Conservation (phyloP, 225 moss, liverwort and hornwort species). For the Neckera pumila region DNA sequence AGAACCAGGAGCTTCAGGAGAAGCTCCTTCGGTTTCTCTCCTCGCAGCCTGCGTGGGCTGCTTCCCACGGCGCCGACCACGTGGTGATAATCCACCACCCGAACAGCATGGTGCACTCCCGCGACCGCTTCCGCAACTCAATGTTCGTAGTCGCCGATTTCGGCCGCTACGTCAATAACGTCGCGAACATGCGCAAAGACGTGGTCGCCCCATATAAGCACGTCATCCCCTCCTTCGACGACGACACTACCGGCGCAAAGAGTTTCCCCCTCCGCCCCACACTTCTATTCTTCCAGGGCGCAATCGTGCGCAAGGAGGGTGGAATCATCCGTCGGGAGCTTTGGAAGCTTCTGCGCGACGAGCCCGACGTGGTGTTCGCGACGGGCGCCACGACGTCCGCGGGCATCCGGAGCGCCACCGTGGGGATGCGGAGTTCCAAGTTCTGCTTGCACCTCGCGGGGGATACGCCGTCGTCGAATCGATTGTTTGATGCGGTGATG, state of each 20-base stretch:
- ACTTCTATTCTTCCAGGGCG: slow-evolving; percentile 31
- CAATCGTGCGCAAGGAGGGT: slow-evolving; percentile 29
- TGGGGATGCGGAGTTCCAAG: slow-evolving; percentile 30
- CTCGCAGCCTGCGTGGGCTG: slow-evolving; percentile 37
- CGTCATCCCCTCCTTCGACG: slow-evolving; percentile 19
- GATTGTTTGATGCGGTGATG: slow-evolving; percentile 30
- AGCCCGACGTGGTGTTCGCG: slow-evolving; percentile 14
- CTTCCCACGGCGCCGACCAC: slow-evolving; percentile 22
- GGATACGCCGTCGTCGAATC: slow-evolving; percentile 43
- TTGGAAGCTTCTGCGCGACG: neutral
- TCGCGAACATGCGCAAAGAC: slow-evolving; percentile 52
- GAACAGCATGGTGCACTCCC: slow-evolving; percentile 29
- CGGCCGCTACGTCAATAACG: slow-evolving; percentile 22
- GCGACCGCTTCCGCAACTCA: slow-evolving; percentile 19
- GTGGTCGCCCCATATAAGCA: slow-evolving; percentile 72
- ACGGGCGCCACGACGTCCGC: slow-evolving; percentile 5
- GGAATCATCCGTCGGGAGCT: slow-evolving; percentile 31
- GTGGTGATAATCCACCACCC: slow-evolving; percentile 69
- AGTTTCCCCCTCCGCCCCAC: neutral
- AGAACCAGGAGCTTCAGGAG: slow-evolving; percentile 23
- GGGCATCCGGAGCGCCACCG: slow-evolving; percentile 6
- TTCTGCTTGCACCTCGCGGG: slow-evolving; percentile 36
- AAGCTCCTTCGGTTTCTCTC: slow-evolving; percentile 10
- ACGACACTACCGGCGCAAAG: neutral
- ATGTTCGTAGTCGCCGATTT: slow-evolving; percentile 65